Evolutionary conservation across 2,329 filamentous ascomycete genomes (phyloP).

Genomic region (Calonectria ilicicola): DNA sequence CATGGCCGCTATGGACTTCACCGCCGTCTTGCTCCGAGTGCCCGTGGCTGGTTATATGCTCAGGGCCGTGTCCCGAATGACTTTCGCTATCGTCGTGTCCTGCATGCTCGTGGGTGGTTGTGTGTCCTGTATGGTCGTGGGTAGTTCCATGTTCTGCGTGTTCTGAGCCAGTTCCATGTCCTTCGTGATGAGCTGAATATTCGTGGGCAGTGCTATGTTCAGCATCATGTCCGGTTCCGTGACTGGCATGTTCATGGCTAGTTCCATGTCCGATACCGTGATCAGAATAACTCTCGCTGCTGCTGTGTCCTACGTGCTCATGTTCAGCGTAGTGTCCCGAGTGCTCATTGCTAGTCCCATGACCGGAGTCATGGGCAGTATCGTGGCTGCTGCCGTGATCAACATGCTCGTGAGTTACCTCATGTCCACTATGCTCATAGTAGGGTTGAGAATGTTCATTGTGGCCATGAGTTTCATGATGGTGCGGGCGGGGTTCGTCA

Average conservation of each 20-base stretch:
- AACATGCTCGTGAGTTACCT: background rate
- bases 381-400: background rate
- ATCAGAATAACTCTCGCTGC: background rate
- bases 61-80: background rate
- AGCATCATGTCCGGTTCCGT: background rate
- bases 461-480: background rate
- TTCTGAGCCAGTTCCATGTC: background rate
- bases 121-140: background rate
- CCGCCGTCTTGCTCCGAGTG: no score
- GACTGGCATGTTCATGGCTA: background rate
- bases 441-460: background rate
- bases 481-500: background rate
- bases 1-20: background rate
- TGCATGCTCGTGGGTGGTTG: background rate
- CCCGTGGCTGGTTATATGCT: background rate
- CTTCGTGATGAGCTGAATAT: background rate
- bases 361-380: background rate
- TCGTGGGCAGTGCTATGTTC: background rate
- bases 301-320: background rate
- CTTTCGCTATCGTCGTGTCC: background rate
- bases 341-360: background rate
- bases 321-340: background rate
- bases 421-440: background rate
- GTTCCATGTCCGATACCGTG: background rate
- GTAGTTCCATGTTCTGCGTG: no score